Evolutionary conservation across 164 flowering plant genomes (phyloP).

Genomic region (Warburgia ugandensis): DNA sequence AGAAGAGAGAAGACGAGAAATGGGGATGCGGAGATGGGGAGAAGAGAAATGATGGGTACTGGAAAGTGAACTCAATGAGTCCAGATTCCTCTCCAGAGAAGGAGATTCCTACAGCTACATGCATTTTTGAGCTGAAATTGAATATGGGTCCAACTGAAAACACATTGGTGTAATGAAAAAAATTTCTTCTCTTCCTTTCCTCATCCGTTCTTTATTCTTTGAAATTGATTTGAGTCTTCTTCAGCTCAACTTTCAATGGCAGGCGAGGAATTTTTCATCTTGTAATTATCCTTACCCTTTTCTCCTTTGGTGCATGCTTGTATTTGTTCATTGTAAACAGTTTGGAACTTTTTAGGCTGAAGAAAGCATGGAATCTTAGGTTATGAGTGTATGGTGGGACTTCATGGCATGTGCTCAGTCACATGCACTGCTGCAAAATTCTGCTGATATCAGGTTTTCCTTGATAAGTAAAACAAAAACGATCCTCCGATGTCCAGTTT

Average conservation of each 20-base stretch:
- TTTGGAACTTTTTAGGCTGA: no score
- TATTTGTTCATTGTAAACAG: no score
- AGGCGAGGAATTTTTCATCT: neutral
- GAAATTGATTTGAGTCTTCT: neutral
- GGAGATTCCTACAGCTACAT: slow-evolving; percentile 12
- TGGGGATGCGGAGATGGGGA: slow-evolving; percentile 34
- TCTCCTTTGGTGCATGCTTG: no score
- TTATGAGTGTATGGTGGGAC: no score
- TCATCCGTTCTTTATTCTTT: slow-evolving; percentile 4
- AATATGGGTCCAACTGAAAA: slow-evolving; percentile 15
- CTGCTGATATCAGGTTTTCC: no score
- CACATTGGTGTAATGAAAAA: slow-evolving; percentile 13
- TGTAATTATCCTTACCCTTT: neutral
- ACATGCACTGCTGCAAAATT: no score
- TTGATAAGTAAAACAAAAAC: no score
- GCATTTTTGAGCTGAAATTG: slow-evolving; percentile 37
- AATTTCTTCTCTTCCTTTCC: no score
- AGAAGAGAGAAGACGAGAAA: slow-evolving; percentile 37
- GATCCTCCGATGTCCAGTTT: no score
- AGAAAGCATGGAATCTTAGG: no score
- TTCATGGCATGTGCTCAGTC: no score
- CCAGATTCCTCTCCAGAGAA: slow-evolving; percentile 27
- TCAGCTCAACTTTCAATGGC: neutral
- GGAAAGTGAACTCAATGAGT: slow-evolving; percentile 39
- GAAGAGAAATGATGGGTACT: slow-evolving; percentile 33